Percentiles rank a stretch among this genome's conserved stretches.
Conservation (phyloP, 202 grass and related monocot species). For the Setaria viridis region DNA sequence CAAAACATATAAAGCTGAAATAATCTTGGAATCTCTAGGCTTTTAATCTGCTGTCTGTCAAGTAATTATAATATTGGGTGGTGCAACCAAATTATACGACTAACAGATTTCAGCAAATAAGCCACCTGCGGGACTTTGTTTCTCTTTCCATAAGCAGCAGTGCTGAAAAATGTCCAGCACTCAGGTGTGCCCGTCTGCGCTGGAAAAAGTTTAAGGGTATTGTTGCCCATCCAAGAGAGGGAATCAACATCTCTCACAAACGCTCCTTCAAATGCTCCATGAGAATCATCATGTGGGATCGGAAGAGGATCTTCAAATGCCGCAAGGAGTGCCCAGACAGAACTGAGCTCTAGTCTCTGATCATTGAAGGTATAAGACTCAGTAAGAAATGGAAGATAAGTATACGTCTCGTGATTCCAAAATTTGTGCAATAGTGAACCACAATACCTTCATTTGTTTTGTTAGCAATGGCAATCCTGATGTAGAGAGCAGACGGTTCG, state of each 20-base stretch:
- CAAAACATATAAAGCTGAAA: slow-evolving; percentile 24
- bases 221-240: slow-evolving; percentile 98
- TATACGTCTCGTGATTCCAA: slow-evolving; percentile 5
- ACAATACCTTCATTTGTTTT: slow-evolving; percentile 89
- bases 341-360: slow-evolving; percentile 89
- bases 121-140: slow-evolving; percentile 98
- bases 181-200: slow-evolving; percentile 53
- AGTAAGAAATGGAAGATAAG: slow-evolving; percentile 31
- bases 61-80: slow-evolving; percentile 19
- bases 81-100: neutral
- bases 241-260: slow-evolving; percentile 87
- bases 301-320: slow-evolving; percentile 88
- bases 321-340: slow-evolving; percentile 91
- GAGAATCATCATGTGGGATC: slow-evolving; percentile 45
- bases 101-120: slow-evolving; percentile 33
- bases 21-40: neutral
- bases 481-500: slow-evolving; percentile 81
- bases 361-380: slow-evolving; percentile 33
- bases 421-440: slow-evolving; percentile 6
- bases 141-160: slow-evolving; percentile 70
- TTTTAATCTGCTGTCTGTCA: neutral
- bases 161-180: slow-evolving; percentile 99
- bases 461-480: slow-evolving; percentile 85
- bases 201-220: slow-evolving; percentile 78
- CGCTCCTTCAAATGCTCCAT: slow-evolving; percentile 76